These are phyloP conservation scores for Gnomoniopsis smithogilvyi DNA, from an alignment of 2,329 filamentous ascomycete species.

Conservation along the genomic window DNA sequence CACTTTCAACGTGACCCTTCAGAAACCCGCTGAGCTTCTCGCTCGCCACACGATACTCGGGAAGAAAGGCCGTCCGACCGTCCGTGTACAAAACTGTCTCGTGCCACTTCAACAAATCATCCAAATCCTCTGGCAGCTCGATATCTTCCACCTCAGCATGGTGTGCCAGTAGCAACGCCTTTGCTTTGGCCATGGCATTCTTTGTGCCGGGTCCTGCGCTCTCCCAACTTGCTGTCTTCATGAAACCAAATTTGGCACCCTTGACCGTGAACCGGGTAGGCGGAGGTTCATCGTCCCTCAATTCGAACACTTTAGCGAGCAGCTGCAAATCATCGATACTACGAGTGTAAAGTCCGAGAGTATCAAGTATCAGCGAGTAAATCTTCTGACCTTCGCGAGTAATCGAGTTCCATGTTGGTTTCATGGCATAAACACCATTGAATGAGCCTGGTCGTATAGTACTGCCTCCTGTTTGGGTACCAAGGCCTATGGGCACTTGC, in stretches of 20 bases:
- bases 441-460: conserved; percentile 62
- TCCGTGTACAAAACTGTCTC: conserved; percentile 47
- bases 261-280: neutral
- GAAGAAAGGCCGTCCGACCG: conserved; percentile 49
- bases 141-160: conserved; percentile 57
- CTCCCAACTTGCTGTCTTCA: conserved; percentile 13
- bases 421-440: conserved; percentile 62
- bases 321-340: conserved; percentile 56
- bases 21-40: conserved; percentile 43
- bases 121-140: conserved; percentile 47
- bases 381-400: conserved; percentile 60
- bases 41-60: conserved; percentile 48
- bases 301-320: conserved; percentile 48
- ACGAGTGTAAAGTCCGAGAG: conserved; percentile 58
- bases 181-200: conserved; percentile 39
- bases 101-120: conserved; percentile 49
- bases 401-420: conserved; percentile 64
- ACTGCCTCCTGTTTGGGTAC: conserved; percentile 65
- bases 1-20: conserved; percentile 49
- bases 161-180: conserved; percentile 35
- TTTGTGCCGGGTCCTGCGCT: conserved; percentile 4
- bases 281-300: conserved; percentile 46
- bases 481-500: conserved; percentile 58
- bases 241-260: conserved; percentile 10
- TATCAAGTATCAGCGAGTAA: conserved; percentile 59